Base-by-base conservation (phyloP, 2,329 filamentous ascomycete genomes). In the Trichophyton simii region DNA sequence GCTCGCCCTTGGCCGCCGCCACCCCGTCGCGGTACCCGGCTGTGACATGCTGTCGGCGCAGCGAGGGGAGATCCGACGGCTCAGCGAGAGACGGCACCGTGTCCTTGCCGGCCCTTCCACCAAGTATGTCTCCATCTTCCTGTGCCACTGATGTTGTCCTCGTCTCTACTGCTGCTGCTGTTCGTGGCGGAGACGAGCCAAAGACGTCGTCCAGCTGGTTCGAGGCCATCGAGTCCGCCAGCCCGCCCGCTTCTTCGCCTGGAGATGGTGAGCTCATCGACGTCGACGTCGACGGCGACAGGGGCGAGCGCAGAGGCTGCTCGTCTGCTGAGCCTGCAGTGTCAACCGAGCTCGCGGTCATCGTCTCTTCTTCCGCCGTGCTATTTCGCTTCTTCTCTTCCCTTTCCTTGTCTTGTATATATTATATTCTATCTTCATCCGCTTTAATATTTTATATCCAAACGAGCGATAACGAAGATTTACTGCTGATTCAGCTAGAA, bases 11-110 rank as follows among this genome's bases (percentile, higher is more conserved):
- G 36, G 87, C 88, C 2, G 78, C 78, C 0, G 87, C 82, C 60
- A 97, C 82, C 52, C 92, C 94, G 68, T 96, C 91, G 63, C 92
- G 87, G 75, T 97, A 97, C 20, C 94, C 94, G 44, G 88, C 86
- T 6, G 88, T 96, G 59, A 84, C 82, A 72, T 96, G 90, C 61
- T 88, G 85, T 48, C 83, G 81, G 68, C 87, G 85, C 15, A 96
- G 81, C 25, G 87, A 85, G 20, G 82, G 84, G 58, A 94, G 82
- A 67, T 95, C 91, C n/a, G 82, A 85, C 46, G 80, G 79, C 61
- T 82, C 70, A 60, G 28, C n/a, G 67, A 58, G 25, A 57, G 20
- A 41, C 8, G 11, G 25, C 25, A 31, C 28, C 1, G 28, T 31
- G 6, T 31, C 6, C 28, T 31, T 5, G 6, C 28, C 28, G 6